Evolutionary conservation across 371 early-diverging fungal genomes (phyloP).

Genomic region (Apophysomyces trapeziformis): DNA sequence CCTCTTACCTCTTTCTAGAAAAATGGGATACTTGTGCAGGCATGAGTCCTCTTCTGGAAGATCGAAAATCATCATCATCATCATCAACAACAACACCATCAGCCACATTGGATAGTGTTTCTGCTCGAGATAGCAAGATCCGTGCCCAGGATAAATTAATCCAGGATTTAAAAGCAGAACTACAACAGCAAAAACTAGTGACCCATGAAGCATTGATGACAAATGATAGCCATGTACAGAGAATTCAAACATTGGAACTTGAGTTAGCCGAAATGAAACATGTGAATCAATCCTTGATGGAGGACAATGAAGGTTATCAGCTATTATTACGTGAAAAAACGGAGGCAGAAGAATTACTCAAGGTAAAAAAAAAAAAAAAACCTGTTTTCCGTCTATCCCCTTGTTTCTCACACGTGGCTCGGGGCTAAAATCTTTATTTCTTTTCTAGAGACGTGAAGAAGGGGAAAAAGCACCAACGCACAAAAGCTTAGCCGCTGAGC

Average conservation of each 20-base stretch:
- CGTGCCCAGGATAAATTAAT: conserved; percentile 40
- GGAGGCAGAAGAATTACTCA: conserved; percentile 72
- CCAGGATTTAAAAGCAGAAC: conserved; percentile 28
- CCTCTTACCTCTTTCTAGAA: conserved; percentile 11
- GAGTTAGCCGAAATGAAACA: conserved; percentile 59
- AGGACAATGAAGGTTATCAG: conserved; percentile 87
- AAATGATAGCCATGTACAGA: conserved; percentile 32
- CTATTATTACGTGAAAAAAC: conserved; percentile 79
- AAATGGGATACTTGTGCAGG: conserved; percentile 16
- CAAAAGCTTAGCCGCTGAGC: conserved; percentile 18
- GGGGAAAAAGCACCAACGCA: conserved; percentile 9
- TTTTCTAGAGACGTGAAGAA: not conserved
- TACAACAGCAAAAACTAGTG: conserved; percentile 31
- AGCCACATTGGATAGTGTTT: conserved; percentile 9
- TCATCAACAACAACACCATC: not conserved
- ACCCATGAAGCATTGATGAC: conserved; percentile 38
- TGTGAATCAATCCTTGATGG: conserved; percentile 71
- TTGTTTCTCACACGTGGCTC: not conserved
- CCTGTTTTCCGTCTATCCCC: not conserved
- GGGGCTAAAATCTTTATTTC: not conserved
- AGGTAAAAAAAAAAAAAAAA: conserved; percentile 18
- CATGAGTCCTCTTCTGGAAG: conserved; percentile 24
- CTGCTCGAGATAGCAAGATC: conserved; percentile 28
- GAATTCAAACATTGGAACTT: conserved; percentile 42
- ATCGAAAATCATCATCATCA: not conserved